These are phyloP conservation scores for Microbotryum intermedium DNA, from an alignment of 1,284 basidiomycete species.

Conservation along the genomic window DNA sequence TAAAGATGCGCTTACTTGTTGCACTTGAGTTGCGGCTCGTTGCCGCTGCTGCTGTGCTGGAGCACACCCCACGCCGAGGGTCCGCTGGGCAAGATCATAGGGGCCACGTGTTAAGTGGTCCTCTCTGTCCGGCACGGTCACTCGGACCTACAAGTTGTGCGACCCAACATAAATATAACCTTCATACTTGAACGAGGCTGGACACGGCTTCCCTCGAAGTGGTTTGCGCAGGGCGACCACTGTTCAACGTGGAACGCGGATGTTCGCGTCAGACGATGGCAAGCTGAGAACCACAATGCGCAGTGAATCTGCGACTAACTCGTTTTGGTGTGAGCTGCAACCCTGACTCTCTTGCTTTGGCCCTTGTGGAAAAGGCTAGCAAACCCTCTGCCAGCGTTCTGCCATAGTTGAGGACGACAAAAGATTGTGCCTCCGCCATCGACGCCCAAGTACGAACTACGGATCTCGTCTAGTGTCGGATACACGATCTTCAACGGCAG, in stretches of 20 bases:
- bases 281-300: not conserved
- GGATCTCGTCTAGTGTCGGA: constrained; percentile 19
- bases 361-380: constrained; percentile 16
- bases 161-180: constrained; percentile 26
- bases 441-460: not conserved
- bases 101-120: no score
- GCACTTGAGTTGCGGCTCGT: constrained; percentile 1
- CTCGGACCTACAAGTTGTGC: constrained; percentile 25
- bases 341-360: constrained; percentile 13
- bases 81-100: constrained; percentile 6
- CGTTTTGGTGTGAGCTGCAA: constrained; percentile 25
- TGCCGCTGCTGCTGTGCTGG: not conserved
- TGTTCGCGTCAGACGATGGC: not conserved
- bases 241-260: not conserved
- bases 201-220: no score
- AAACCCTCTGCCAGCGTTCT: not conserved
- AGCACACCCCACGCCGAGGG: constrained; percentile 22
- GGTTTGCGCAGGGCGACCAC: constrained; percentile 22
- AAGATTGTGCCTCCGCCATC: constrained; percentile 27
- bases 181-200: not conserved
- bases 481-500: constrained; percentile 24
- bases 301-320: not conserved
- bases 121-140: no score
- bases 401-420: constrained; percentile 10
- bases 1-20: constrained; percentile 1